phyloP scores from a whole-genome alignment of 352 stramenopile species.

The Phytophthora fragariaefolia region DNA sequence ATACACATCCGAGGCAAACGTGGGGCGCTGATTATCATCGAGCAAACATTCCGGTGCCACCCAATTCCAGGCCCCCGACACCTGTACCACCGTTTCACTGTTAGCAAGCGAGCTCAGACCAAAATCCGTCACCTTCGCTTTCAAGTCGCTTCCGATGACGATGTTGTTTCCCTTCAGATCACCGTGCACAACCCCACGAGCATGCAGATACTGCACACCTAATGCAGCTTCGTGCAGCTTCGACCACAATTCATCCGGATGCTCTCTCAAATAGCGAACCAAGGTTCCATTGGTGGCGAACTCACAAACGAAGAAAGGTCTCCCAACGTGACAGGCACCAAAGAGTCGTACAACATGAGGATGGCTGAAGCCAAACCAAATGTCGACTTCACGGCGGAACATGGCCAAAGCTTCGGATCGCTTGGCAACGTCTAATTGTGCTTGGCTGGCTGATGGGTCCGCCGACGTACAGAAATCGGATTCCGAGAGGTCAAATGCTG shows the following conservation, averaged over 20 bases:
- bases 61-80: constrained; percentile 16
- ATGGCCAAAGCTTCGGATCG: constrained; percentile 6
- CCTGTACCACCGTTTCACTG: neutral
- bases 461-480: neutral
- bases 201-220: constrained; percentile 15
- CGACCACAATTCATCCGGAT: constrained; percentile 6
- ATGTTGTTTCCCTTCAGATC: constrained; percentile 25
- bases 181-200: constrained; percentile 1
- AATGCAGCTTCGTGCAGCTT: constrained; percentile 19
- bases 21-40: neutral
- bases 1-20: constrained; percentile 11
- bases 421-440: neutral
- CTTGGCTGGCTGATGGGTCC: neutral
- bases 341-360: constrained; percentile 29
- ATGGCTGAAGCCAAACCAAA: constrained; percentile 29
- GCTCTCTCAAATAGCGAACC: constrained; percentile 16
- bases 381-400: constrained; percentile 25
- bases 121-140: constrained; percentile 33
- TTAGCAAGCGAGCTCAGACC: constrained; percentile 17
- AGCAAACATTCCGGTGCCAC: constrained; percentile 10
- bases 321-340: constrained; percentile 23
- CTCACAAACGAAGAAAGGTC: constrained; percentile 28
- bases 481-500: too few relatives aligned
- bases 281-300: constrained; percentile 24
- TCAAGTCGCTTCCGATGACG: constrained; percentile 24